Conservation (phyloP, 2,329 filamentous ascomycete genomes). For the Calonectria ilicicola region DNA sequence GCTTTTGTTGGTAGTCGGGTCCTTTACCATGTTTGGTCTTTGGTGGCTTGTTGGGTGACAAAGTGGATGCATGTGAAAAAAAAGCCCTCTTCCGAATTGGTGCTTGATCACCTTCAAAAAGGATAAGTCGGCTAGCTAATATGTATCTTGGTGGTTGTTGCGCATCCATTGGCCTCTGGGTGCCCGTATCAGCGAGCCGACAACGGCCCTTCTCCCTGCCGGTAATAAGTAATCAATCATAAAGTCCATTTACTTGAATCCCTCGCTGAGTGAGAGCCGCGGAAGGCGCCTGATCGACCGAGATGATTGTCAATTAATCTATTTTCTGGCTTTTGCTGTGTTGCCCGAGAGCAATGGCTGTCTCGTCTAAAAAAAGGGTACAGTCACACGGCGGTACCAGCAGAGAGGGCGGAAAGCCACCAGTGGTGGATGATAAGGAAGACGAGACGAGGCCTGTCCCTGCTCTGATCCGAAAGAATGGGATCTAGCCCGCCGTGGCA, state of each 20-base stretch:
- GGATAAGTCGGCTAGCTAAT: background rate
- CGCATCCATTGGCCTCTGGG: background rate
- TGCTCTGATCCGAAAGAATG: conserved; percentile 18
- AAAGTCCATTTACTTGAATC: background rate
- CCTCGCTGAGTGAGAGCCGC: background rate
- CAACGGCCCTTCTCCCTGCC: background rate
- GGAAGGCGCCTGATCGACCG: conserved; percentile 23
- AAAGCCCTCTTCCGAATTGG: background rate
- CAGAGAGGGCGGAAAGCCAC: background rate
- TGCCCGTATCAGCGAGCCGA: background rate
- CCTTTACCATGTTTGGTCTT: background rate
- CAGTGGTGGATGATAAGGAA: background rate
- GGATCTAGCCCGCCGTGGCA: background rate
- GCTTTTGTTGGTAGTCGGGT: background rate
- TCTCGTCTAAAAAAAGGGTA: conserved; percentile 2
- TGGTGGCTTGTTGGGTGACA: conserved; percentile 4
- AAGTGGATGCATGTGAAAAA: conserved; percentile 12
- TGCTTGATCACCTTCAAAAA: background rate
- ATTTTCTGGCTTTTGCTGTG: background rate
- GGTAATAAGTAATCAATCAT: background rate
- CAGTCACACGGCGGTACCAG: background rate
- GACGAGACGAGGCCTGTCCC: background rate
- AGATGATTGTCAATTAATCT: background rate
- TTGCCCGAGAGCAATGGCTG: background rate
- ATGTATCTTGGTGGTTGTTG: background rate